phyloP scores from a whole-genome alignment of 768 basidiomycete species.

The Naematelia encephala region DNA sequence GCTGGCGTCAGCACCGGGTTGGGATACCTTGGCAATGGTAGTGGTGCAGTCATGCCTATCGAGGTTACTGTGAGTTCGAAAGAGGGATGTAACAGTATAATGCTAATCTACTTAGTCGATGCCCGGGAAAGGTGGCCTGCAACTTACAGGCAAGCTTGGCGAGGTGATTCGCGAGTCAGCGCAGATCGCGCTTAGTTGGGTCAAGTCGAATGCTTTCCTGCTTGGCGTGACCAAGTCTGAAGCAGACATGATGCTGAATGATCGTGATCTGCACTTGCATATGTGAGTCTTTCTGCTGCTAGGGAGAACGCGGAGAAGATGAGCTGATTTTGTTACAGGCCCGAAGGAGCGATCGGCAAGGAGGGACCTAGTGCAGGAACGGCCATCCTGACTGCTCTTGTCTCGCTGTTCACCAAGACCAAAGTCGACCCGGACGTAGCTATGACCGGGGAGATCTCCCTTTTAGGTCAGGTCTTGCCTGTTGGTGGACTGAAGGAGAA shows the following conservation, averaged over 20 bases:
- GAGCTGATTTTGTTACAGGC: conserved; percentile 20
- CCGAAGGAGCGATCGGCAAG: conserved; percentile 55
- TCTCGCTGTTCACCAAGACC: conserved; percentile 83
- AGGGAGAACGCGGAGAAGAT: too few relatives aligned
- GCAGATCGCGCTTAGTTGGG: conserved; percentile 90
- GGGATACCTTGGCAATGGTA: conserved; percentile 93
- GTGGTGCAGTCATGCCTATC: conserved; percentile 94
- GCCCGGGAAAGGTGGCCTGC: conserved; percentile 90
- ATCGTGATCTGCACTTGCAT: conserved; percentile 88
- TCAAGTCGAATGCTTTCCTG: conserved; percentile 82
- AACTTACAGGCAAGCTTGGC: conserved; percentile 93
- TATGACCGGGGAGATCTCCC: conserved; percentile 97
- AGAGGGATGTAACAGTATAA: neutral
- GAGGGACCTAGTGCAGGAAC: conserved; percentile 97
- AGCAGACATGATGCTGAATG: conserved; percentile 74
- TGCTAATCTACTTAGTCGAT: conserved; percentile 62
- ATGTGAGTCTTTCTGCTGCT: conserved; percentile 56
- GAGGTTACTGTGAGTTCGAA: conserved; percentile 75
- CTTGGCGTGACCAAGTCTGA: conserved; percentile 74
- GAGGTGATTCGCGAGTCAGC: conserved; percentile 97
- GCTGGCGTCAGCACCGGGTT: conserved; percentile 92
- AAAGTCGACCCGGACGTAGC: conserved; percentile 83
- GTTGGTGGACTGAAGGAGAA: conserved; percentile 84
- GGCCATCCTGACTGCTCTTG: conserved; percentile 84
- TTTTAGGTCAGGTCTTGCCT: conserved; percentile 91